These are phyloP conservation scores for Irpex lacteus DNA, from an alignment of 1,284 basidiomycete genomes.

Conservation along the genomic window DNA sequence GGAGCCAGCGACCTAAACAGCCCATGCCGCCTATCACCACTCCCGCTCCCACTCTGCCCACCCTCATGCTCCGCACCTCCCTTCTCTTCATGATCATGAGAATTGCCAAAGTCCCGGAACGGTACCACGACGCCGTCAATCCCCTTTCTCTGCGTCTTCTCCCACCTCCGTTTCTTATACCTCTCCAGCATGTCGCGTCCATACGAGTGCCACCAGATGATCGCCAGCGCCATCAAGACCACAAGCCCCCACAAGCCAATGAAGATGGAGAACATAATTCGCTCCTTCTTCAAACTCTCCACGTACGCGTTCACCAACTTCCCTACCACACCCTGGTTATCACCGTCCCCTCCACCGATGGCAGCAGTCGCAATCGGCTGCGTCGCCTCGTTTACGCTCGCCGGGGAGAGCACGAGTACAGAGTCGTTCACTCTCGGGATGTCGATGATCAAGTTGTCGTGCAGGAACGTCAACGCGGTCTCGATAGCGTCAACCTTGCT, in stretches of 20 bases:
- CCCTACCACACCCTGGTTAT: slow-evolving; percentile 66
- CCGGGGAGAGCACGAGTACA: slow-evolving; percentile 73
- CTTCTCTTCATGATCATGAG: neutral
- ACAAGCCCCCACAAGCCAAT: slow-evolving; percentile 79
- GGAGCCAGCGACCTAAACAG: slow-evolving; percentile 35
- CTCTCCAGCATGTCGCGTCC: slow-evolving; percentile 45
- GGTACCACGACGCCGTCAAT: slow-evolving; percentile 43
- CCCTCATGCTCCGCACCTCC: neutral
- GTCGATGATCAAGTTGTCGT: slow-evolving; percentile 80
- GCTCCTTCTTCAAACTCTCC: slow-evolving; percentile 72
- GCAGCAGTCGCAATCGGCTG: slow-evolving; percentile 79
- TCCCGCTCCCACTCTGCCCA: slow-evolving; percentile 11
- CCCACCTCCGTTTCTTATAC: slow-evolving; percentile 47
- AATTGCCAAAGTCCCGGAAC: slow-evolving; percentile 27
- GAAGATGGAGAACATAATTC: slow-evolving; percentile 80
- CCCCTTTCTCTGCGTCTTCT: slow-evolving; percentile 47
- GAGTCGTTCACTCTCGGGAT: slow-evolving; percentile 73
- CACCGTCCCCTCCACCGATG: slow-evolving; percentile 57
- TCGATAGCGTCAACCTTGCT: slow-evolving; percentile 87
- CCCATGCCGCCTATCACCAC: slow-evolving; percentile 36
- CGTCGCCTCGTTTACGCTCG: slow-evolving; percentile 71
- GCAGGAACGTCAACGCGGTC: slow-evolving; percentile 87
- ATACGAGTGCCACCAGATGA: slow-evolving; percentile 69
- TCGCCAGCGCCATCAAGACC: slow-evolving; percentile 64
- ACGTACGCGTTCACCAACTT: slow-evolving; percentile 75